A percentile compares a stretch with the other conserved stretches of the same genome.
Evolutionary conservation across 2,329 filamentous ascomycete species (phyloP).

Genomic region (Aspergillus awamori): DNA sequence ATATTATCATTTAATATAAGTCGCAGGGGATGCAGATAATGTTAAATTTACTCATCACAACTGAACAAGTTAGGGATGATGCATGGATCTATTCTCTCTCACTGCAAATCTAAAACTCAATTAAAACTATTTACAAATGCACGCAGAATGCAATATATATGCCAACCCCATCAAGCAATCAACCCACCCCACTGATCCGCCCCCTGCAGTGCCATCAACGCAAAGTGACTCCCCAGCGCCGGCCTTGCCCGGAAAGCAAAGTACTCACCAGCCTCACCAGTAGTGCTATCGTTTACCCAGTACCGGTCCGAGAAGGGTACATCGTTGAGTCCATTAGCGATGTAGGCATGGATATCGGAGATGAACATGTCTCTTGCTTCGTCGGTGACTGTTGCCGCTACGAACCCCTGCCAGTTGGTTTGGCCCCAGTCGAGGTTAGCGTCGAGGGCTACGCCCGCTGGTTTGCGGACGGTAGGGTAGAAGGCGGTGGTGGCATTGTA

Average conservation of each 20-base stretch:
- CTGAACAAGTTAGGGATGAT: too few relatives aligned
- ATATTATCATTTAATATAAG: too few relatives aligned
- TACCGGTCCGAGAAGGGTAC: constrained; percentile 44
- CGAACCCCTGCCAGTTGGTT: constrained; percentile 44
- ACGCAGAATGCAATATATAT: not conserved
- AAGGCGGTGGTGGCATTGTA: constrained; percentile 38
- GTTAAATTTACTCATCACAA: too few relatives aligned
- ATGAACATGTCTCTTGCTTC: constrained; percentile 31
- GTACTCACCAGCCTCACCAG: constrained; percentile 26
- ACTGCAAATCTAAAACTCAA: too few relatives aligned
- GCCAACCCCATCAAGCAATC: not conserved
- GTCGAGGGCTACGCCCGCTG: constrained; percentile 40
- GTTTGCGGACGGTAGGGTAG: constrained; percentile 35
- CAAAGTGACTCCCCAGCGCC: constrained; percentile 43
- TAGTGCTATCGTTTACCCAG: constrained; percentile 29
- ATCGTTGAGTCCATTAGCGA: constrained; percentile 38
- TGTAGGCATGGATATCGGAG: constrained; percentile 36
- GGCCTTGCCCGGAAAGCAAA: constrained; percentile 35
- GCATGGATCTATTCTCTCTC: too few relatives aligned
- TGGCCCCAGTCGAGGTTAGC: constrained; percentile 39
- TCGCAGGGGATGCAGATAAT: too few relatives aligned
- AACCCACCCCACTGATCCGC: constrained; percentile 20
- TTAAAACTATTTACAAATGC: too few relatives aligned
- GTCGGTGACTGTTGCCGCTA: constrained; percentile 30
- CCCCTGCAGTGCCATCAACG: constrained; percentile 34